These are phyloP conservation scores for Aspergillaceae sp. DNA, from an alignment of 2,329 filamentous ascomycete species.

Conservation along the genomic window DNA sequence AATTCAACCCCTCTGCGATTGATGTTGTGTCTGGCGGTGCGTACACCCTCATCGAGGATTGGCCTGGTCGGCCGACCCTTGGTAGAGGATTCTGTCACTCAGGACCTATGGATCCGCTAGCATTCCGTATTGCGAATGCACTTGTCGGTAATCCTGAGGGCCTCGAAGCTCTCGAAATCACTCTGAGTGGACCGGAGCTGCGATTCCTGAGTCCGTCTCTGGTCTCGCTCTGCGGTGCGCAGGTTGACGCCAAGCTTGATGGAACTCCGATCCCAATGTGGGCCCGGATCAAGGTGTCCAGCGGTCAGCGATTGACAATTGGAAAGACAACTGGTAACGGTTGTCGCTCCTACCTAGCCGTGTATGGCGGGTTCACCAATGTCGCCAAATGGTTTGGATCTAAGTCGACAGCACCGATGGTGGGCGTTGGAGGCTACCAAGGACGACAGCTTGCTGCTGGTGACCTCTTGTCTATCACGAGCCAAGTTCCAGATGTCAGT, in stretches of 20 bases:
- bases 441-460: slow-evolving; percentile 48
- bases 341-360: slow-evolving; percentile 51
- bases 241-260: slow-evolving; percentile 46
- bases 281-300: slow-evolving; percentile 43
- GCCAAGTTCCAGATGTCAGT: slow-evolving; percentile 27
- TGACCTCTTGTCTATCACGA: slow-evolving; percentile 43
- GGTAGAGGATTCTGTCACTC: slow-evolving; percentile 52
- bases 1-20: slow-evolving; percentile 43
- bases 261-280: slow-evolving; percentile 46
- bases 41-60: slow-evolving; percentile 53
- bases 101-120: slow-evolving; percentile 55
- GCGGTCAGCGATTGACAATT: slow-evolving; percentile 47
- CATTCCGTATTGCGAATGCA: slow-evolving; percentile 50
- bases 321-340: slow-evolving; percentile 46
- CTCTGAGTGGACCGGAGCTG: slow-evolving; percentile 51
- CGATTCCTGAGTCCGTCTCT: slow-evolving; percentile 47
- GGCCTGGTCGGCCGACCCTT: slow-evolving; percentile 47
- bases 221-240: slow-evolving; percentile 50
- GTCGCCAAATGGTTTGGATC: slow-evolving; percentile 51
- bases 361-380: slow-evolving; percentile 48
- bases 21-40: slow-evolving; percentile 50
- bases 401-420: slow-evolving; percentile 51
- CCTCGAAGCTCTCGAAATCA: slow-evolving; percentile 52
- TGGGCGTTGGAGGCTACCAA: slow-evolving; percentile 53
- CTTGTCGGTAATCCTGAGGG: slow-evolving; percentile 49